A percentile compares a stretch with the other conserved stretches of the same genome.
Evolutionary conservation across 805 yeast species (phyloP).

Genomic region (Candida andamanensis): DNA sequence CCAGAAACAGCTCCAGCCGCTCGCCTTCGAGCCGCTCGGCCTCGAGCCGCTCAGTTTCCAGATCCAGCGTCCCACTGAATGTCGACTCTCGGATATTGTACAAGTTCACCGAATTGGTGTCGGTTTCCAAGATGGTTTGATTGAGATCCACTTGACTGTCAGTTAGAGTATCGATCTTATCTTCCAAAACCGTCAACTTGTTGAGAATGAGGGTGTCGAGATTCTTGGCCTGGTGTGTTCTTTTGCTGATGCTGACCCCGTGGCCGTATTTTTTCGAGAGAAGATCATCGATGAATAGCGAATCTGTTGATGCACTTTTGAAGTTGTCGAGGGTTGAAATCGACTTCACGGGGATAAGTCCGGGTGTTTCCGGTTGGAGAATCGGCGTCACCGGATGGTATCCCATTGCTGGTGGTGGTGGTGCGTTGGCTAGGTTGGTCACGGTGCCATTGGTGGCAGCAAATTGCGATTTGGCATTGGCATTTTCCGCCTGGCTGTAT

Average conservation of each 20-base stretch:
- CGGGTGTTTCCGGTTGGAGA: conserved; percentile 10
- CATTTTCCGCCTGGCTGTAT: conserved; percentile 14
- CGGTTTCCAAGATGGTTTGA: conserved; percentile 8
- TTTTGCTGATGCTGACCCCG: conserved; percentile 4
- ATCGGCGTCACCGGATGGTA: background rate
- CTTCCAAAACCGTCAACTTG: conserved; percentile 16
- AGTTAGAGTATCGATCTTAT: conserved; percentile 6
- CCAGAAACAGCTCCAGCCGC: no score
- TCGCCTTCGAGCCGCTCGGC: no score
- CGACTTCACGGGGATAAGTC: conserved; percentile 23
- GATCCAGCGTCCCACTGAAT: conserved; percentile 16
- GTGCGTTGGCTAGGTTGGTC: background rate
- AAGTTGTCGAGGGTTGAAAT: conserved; percentile 30
- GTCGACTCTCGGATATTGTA: conserved; percentile 20
- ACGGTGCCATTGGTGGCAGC: no score
- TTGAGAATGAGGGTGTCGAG: conserved; percentile 13
- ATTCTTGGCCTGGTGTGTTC: conserved; percentile 6
- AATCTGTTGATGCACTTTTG: conserved; percentile 36
- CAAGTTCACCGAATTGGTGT: conserved; percentile 12
- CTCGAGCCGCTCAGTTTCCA: no score
- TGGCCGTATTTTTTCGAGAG: conserved; percentile 24
- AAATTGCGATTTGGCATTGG: conserved; percentile 10
- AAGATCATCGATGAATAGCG: conserved; percentile 31
- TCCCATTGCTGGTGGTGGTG: background rate
- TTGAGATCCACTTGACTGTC: conserved; percentile 1